Percentiles rank a stretch among this genome's conserved stretches.
Evolutionary conservation across 305 asterid genomes (phyloP).

Genomic region (Fraxinus velutina): DNA sequence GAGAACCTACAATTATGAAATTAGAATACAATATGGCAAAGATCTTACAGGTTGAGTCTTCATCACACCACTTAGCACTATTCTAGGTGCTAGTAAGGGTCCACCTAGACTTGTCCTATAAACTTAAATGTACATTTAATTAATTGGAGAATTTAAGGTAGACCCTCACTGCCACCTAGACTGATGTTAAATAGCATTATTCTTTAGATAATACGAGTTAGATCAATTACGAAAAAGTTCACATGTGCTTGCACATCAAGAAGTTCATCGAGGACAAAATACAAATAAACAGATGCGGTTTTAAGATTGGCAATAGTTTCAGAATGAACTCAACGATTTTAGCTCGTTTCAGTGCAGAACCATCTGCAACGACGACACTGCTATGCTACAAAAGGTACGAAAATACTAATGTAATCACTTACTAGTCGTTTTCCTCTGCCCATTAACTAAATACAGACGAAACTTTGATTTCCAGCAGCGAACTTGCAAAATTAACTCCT

Average conservation of each 20-base stretch:
- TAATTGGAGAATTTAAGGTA: background rate
- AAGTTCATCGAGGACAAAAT: background rate
- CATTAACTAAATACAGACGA: background rate
- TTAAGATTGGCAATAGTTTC: background rate
- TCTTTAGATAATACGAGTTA: background rate
- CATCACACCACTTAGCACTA: background rate
- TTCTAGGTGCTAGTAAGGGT: background rate
- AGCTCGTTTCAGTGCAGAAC: background rate
- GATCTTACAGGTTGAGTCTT: background rate
- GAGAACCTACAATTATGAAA: background rate
- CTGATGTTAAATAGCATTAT: background rate
- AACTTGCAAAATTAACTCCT: background rate
- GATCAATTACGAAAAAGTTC: background rate
- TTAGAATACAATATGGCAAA: background rate
- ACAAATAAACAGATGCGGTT: background rate
- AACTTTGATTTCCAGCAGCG: background rate
- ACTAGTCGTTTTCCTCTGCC: background rate
- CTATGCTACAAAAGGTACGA: background rate
- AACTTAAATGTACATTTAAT: background rate
- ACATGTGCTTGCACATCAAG: background rate
- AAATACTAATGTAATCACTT: background rate
- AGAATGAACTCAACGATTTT: background rate
- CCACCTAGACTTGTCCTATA: background rate
- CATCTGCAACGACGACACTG: background rate
- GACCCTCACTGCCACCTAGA: background rate